Conservation (phyloP, 176 grass and related monocot species). For the Panicum miliaceum region DNA sequence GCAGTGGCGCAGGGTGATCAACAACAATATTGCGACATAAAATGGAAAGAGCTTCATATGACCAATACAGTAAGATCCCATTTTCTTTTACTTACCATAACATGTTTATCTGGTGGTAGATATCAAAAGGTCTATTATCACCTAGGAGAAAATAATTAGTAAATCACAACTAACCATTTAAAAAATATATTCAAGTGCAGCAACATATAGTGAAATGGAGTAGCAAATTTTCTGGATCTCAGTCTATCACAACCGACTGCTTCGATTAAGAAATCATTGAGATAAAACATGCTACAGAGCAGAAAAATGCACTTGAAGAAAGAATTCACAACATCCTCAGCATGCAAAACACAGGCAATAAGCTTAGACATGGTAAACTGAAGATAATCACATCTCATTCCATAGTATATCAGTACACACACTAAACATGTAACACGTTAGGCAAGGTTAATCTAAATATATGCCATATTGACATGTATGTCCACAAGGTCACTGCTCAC, state of each 20-base stretch:
- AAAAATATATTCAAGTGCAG: slow-evolving; percentile 24
- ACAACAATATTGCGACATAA: slow-evolving; percentile 4
- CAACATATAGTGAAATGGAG: slow-evolving; percentile 27
- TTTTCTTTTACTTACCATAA: slow-evolving; percentile 75
- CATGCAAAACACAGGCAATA: slow-evolving; percentile 25
- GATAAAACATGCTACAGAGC: neutral
- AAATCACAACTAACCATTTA: slow-evolving; percentile 24
- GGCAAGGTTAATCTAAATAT: neutral
- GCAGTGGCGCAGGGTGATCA: slow-evolving; percentile 31
- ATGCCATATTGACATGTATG: neutral
- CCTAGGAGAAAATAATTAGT: slow-evolving; percentile 69
- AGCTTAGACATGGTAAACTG: slow-evolving; percentile 12
- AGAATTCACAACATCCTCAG: slow-evolving; percentile 10
- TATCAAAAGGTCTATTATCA: slow-evolving; percentile 94
- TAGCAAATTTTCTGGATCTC: neutral
- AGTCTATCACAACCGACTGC: neutral
- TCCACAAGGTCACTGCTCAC: neutral
- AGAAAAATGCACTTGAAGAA: slow-evolving; percentile 20
- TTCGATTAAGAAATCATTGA: neutral
- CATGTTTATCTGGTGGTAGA: slow-evolving; percentile 98
- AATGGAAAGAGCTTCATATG: slow-evolving; percentile 10
- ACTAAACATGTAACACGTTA: neutral
- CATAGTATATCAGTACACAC: neutral
- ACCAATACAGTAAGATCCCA: slow-evolving; percentile 31
- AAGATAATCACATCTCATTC: slow-evolving; percentile 34